Base-by-base conservation (phyloP, 2,329 filamentous ascomycete genomes). In the Bimuria novae-zelandiae region DNA sequence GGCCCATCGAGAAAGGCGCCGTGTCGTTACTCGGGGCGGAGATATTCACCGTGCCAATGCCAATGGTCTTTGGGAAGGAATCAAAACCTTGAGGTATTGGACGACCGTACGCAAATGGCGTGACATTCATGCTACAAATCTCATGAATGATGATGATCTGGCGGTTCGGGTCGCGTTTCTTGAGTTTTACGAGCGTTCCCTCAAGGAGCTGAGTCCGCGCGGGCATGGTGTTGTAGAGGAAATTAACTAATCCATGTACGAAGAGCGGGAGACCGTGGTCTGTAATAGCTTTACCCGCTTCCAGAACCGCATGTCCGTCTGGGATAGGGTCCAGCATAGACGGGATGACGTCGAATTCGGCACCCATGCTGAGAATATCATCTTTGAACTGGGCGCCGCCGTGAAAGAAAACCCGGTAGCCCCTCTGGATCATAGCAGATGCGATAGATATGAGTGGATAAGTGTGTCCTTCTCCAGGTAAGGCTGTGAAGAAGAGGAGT, bases 71-170 rank as follows among this genome's bases (percentile, higher is more conserved):
- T 7, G 42, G 42, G 10, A 45, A 35, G 2, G 27, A 22, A 11
- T 17, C 42, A 16, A 21, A 45, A 4, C 42, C 42, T 16, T 11
- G 19, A n/a, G 42, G 42, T 23, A 33, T 11, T 14, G 42, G 42
- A 5, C 27, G 27, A 4, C 42, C 42, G 21, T 45, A 45, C 6
- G 27, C 27, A 45, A 32, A 45, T 12, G 42, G 25, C n/a, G 16
- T 32, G 14, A 45, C 42, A 17, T 32, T 32, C 27, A 32, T 45
- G 27, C 27, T 35, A 11, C 27, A 32, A 27, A 35, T 16, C 27
- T 45, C 42, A 12, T 45, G 42, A n/a, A 45, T 21, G 42, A 45
- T 33, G 30, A 45, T 45, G 25, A 45, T 35, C 27, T 45, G 42
- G n/a, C 42, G 42, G 42, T 5, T 7, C 16, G 25, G 42, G 17